Evolutionary conservation across 805 yeast genomes (phyloP), one percentile per base, ranked within the genome.

Genomic region (Cyberlindnera xylosilytica): DNA sequence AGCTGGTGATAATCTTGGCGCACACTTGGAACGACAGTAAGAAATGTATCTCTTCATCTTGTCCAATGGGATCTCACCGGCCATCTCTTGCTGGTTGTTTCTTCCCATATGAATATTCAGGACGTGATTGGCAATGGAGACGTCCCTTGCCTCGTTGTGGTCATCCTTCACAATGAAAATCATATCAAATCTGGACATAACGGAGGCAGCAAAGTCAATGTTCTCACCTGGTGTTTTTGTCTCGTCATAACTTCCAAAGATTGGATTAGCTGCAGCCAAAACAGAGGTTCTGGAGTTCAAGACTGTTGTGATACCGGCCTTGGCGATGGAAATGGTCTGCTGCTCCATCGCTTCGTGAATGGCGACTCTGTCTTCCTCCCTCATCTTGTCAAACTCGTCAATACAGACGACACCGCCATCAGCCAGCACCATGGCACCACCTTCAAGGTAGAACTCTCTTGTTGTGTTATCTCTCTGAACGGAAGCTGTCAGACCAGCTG

Each of bases 331-430:
- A 46, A 93, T 93, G 0, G 99, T 93, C 66, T 93, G 99, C 66
- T 93, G 99, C 69, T 93, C 99, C 99, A 93, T 93, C 11, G 99
- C 99, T 72, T 93, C 99, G 65, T 93, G 99, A 53, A 93, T 93
- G 0, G 99, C 98, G 29, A 93, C 98, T 61, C 99, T 77, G 65
- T 93, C 99, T 62, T 93, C 98, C 59, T 93, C 99, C 62, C 98
- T 76, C 99, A 93, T 93, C 72, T 93, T 93, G 65, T 93, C 99
- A 61, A 93, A 93, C 74, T 93, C 99, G 71, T 93, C 99, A 59
- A 93, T 93, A 74, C 98, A 93, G 36, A 91, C 97, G 38, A 93
- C 97, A 52, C 99, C 99, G 30, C 98, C 98, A 68, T 93, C 99
- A 0, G 99, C 99, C 38, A 93, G 71, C n/a, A 93, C 99, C 97